Percentiles rank a stretch among this genome's conserved stretches.
These are phyloP conservation scores for Populus hybrid DNA, from an alignment of 441 rosid genomes.

Conservation along the genomic window DNA sequence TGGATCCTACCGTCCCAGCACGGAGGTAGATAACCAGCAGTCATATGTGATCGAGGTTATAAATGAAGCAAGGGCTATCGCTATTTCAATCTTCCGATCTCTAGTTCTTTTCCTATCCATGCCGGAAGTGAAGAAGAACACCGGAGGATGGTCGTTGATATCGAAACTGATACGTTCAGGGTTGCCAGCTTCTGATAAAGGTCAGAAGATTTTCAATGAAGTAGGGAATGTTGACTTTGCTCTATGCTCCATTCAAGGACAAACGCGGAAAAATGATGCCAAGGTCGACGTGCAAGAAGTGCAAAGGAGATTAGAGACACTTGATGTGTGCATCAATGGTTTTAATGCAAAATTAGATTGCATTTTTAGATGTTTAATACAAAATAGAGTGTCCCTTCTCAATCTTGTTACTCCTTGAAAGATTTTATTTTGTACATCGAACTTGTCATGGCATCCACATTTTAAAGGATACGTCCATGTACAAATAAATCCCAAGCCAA, in stretches of 20 bases:
- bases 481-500: background rate
- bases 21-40: conserved; percentile 19
- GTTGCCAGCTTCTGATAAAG: conserved; percentile 22
- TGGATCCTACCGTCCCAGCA: background rate
- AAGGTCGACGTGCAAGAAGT: conserved; percentile 31
- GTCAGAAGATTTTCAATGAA: conserved; percentile 39
- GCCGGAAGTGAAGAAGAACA: conserved; percentile 21
- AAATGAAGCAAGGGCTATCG: conserved; percentile 38
- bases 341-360: conserved; percentile 41
- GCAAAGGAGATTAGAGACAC: conserved; percentile 37
- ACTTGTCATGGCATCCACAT: conserved; percentile 16
- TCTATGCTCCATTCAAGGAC: conserved; percentile 29
- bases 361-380: conserved; percentile 49
- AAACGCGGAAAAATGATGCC: conserved; percentile 11
- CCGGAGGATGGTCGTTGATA: conserved; percentile 44
- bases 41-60: conserved; percentile 31
- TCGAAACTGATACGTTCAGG: conserved; percentile 44
- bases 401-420: conserved; percentile 39
- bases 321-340: conserved; percentile 31
- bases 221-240: conserved; percentile 50
- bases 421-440: conserved; percentile 10
- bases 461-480: conserved; percentile 6
- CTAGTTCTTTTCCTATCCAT: conserved; percentile 44
- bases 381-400: conserved; percentile 57
- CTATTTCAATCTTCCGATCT: conserved; percentile 39